A percentile compares a stretch with the other conserved stretches of the same genome.
Conservation (phyloP, 768 basidiomycete species). For the Amanita pseudoporphyria region DNA sequence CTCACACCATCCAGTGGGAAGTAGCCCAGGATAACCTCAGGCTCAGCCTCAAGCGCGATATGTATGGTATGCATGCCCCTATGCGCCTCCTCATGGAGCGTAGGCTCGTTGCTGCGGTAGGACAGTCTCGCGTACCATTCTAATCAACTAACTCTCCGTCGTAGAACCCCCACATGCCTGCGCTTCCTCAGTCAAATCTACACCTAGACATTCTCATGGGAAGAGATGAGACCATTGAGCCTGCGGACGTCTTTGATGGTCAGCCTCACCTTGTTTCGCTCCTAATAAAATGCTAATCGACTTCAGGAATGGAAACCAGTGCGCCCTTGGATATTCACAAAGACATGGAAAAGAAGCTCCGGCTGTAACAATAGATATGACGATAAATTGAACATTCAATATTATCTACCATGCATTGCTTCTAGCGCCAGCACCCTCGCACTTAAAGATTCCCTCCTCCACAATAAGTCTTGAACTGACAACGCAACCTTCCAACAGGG, state of each 20-base stretch:
- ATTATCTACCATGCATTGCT: conserved; percentile 16
- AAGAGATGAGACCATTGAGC: conserved; percentile 75
- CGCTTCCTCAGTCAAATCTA: conserved; percentile 61
- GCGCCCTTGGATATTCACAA: conserved; percentile 47
- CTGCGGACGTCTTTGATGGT: conserved; percentile 77
- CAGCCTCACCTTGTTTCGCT: conserved; percentile 14
- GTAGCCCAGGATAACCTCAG: conserved; percentile 84
- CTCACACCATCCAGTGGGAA: conserved; percentile 61
- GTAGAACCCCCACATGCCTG: conserved; percentile 61
- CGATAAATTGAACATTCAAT: background rate
- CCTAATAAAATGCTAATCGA: conserved; percentile 7
- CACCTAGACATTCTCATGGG: conserved; percentile 93
- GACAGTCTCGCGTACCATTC: conserved; percentile 17
- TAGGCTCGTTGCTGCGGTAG: conserved; percentile 68
- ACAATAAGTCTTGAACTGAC: conserved; percentile 55
- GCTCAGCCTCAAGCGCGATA: conserved; percentile 74
- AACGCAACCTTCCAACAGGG: conserved; percentile 74
- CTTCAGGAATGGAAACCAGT: conserved; percentile 44
- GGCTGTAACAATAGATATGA: conserved; percentile 23
- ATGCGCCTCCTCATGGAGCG: conserved; percentile 92
- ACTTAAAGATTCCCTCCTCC: conserved; percentile 30
- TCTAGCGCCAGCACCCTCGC: conserved; percentile 22
- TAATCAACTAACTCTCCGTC: conserved; percentile 4
- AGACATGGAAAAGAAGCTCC: conserved; percentile 56
- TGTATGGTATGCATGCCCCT: conserved; percentile 83